Conservation (phyloP, 129 eudicot genomes). For the Chrysanthemum lavandulifolium region DNA sequence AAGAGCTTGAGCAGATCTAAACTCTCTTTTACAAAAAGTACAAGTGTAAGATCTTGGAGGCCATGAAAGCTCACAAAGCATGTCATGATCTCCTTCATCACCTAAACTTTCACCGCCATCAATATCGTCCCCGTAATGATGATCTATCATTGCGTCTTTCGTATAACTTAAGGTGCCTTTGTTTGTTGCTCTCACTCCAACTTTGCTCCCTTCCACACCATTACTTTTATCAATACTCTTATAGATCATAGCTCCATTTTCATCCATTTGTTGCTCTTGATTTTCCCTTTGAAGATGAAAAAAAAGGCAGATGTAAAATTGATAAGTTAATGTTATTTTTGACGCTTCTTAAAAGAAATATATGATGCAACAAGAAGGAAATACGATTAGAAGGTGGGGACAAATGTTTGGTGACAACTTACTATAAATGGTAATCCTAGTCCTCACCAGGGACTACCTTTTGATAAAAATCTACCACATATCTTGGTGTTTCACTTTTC, state of each 20-base stretch:
- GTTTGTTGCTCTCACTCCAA: slow-evolving; percentile 6
- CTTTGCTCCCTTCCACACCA: background rate
- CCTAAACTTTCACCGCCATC: slow-evolving; percentile 11
- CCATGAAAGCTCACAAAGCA: slow-evolving; percentile 31
- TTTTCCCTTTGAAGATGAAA: too few relatives aligned
- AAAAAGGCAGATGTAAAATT: background rate
- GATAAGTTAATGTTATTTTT: too few relatives aligned
- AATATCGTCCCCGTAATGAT: background rate
- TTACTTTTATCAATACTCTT: slow-evolving; percentile 11
- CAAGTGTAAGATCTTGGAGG: slow-evolving; percentile 41
- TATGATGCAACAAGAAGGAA: slow-evolving; percentile 20
- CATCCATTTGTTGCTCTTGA: slow-evolving; percentile 19
- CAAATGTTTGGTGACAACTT: slow-evolving; percentile 29
- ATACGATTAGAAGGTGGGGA: slow-evolving; percentile 17
- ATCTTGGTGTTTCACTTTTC: slow-evolving; percentile 26
- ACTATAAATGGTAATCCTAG: slow-evolving; percentile 23
- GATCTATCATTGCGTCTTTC: background rate
- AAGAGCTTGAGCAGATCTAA: slow-evolving; percentile 45
- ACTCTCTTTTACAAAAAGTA: slow-evolving; percentile 40
- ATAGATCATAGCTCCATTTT: background rate
- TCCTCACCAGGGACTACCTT: slow-evolving; percentile 30
- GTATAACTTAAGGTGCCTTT: slow-evolving; percentile 13
- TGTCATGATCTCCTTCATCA: slow-evolving; percentile 11
- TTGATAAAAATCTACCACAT: slow-evolving; percentile 25
- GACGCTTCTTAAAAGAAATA: background rate